Conservation (phyloP, 2,329 filamentous ascomycete genomes). For the Aspergillus bombycis region DNA sequence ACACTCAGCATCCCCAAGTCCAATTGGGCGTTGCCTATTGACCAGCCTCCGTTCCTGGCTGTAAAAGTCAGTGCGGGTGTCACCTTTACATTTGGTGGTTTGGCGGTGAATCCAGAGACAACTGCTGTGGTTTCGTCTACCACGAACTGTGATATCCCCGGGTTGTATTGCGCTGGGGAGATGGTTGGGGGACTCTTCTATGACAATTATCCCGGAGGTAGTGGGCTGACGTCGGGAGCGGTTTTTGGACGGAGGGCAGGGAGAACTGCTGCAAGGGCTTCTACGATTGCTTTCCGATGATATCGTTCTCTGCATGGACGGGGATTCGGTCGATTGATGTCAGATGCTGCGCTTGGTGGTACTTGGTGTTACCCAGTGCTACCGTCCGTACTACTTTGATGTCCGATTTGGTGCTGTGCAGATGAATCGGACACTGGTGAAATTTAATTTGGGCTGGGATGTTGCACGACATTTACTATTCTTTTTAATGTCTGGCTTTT, state of each 20-base stretch:
- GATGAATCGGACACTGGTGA: background rate
- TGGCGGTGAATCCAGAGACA: conserved; percentile 60
- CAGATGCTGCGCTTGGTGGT: background rate
- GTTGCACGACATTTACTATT: background rate
- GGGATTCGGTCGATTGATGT: background rate
- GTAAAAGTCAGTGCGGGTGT: conserved; percentile 68
- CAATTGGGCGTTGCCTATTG: conserved; percentile 67
- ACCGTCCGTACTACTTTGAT: background rate
- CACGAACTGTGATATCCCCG: conserved; percentile 53
- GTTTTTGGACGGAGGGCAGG: conserved; percentile 56
- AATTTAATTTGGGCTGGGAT: background rate
- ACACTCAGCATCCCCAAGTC: conserved; percentile 59
- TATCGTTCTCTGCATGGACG: background rate
- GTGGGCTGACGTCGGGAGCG: conserved; percentile 62
- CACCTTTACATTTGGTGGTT: conserved; percentile 70
- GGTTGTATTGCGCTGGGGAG: conserved; percentile 65
- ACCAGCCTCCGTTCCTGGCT: conserved; percentile 62
- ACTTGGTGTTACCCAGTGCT: background rate
- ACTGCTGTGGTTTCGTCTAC: conserved; percentile 54
- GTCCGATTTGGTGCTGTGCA: background rate
- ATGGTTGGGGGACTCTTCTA: conserved; percentile 69
- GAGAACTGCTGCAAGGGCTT: conserved; percentile 31
- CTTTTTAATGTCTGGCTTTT: background rate
- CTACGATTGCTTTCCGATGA: background rate
- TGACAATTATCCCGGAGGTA: conserved; percentile 66